Conservation (phyloP, 768 basidiomycete genomes). For the Russula griseocarnosa region DNA sequence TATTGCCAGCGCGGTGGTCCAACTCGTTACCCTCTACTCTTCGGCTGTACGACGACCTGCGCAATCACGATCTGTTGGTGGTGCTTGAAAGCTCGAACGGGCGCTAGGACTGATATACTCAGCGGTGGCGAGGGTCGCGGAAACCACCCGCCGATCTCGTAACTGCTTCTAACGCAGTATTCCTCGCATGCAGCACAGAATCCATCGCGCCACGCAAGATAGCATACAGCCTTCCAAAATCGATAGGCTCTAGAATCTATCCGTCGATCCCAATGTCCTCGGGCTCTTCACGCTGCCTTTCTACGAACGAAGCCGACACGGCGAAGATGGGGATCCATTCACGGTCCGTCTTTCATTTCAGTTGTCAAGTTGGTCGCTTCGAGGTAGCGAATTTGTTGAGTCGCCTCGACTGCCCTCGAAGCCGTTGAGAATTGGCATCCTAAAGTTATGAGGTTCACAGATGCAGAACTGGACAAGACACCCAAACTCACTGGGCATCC, state of each 20-base stretch:
- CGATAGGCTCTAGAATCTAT: slow-evolving; percentile 81
- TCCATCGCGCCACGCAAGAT: slow-evolving; percentile 61
- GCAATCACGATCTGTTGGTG: neutral
- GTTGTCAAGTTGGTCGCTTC: slow-evolving; percentile 41
- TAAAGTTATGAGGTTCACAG: slow-evolving; percentile 30
- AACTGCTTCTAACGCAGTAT: slow-evolving; percentile 51
- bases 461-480: neutral
- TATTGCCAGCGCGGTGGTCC: neutral
- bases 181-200: slow-evolving; percentile 44
- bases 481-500: slow-evolving; percentile 67
- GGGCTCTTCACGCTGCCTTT: slow-evolving; percentile 53
- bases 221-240: slow-evolving; percentile 60
- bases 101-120: neutral
- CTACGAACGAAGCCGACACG: slow-evolving; percentile 68
- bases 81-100: no score
- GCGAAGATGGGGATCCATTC: slow-evolving; percentile 72
- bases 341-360: slow-evolving; percentile 33
- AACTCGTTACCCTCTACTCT: no score
- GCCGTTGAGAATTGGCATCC: slow-evolving; percentile 80
- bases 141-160: slow-evolving; percentile 66
- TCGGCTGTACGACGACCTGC: neutral
- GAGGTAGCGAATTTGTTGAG: slow-evolving; percentile 57
- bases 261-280: slow-evolving; percentile 62
- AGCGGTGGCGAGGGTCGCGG: slow-evolving; percentile 2
- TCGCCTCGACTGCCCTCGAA: slow-evolving; percentile 67